Evolutionary conservation across 1,284 basidiomycete species (phyloP), one percentile per base, ranked within the genome.

Genomic region (Tilletia caries): DNA sequence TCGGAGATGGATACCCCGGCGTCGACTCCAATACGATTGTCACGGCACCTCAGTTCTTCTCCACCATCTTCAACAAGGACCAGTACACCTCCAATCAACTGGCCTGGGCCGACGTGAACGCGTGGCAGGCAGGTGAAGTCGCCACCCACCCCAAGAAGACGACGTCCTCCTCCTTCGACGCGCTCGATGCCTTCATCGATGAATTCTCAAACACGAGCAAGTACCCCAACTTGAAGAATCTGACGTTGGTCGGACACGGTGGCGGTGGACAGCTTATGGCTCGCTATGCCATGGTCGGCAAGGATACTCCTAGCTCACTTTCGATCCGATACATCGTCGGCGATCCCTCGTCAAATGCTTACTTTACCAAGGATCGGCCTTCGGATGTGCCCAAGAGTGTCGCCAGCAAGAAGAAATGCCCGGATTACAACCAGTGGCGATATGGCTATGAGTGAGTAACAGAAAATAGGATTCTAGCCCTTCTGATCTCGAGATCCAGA

Each of bases 271-370:
- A 67, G 68, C 66, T 77, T 54, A 67, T 75, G 68, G 65, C 65
- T 37, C 71, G 71, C 33, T 78, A 78, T 48, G 70, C 70, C 32
- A 68, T 73, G 64, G 58, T 78, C 34, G 65, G 52, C 3, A 65
- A 69, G n/a, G 32, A 58, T 64, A 67, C 71, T 44, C 15, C 67
- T 37, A 2, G 29, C 52, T 29, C 33, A 13, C 48, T 72, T n/a
- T 37, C 13, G 29, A 44, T 70, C 29, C 67, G 66, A 1, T 77
- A 68, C 62, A 69, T 78, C 29, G 64, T 73, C 32, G 75, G 73
- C 68, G 75, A 78, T 66, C 67, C 75, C 5, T 72, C 76, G 10
- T 69, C 71, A 13, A 72, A 72, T 65, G 75, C 74, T 8, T 78
- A 78, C 73, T 75, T 75, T 27, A 76, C 75, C 69, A 44, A 60